Conservation (phyloP, 2,329 filamentous ascomycete species). For the Trichoderma sp. region DNA sequence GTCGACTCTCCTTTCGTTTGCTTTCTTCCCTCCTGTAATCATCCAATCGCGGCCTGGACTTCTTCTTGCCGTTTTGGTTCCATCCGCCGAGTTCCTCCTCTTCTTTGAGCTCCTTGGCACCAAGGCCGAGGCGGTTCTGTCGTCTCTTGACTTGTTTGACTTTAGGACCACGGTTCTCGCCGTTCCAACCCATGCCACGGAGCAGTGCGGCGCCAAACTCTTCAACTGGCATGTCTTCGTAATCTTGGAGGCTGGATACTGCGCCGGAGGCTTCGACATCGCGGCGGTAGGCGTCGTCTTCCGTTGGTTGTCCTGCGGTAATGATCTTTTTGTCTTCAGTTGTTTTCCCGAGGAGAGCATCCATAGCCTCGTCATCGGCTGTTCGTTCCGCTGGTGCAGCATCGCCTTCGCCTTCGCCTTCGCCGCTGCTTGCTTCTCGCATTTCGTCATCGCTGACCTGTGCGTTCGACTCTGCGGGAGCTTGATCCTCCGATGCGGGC, state of each 20-base stretch:
- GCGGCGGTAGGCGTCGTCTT: constrained; percentile 67
- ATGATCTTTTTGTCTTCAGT: constrained; percentile 49
- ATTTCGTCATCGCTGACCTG: not conserved
- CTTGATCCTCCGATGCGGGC: constrained; percentile 57
- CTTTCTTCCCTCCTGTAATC: constrained; percentile 52
- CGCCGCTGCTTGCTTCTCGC: constrained; percentile 14
- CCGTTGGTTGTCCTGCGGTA: constrained; percentile 52
- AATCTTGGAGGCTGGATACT: constrained; percentile 76
- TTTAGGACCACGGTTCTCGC: constrained; percentile 54
- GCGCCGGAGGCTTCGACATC: constrained; percentile 75
- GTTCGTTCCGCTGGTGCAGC: constrained; percentile 27
- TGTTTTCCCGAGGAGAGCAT: constrained; percentile 64
- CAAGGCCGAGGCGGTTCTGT: constrained; percentile 82
- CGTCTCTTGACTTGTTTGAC: constrained; percentile 68
- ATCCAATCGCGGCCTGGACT: constrained; percentile 49
- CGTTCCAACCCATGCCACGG: constrained; percentile 95
- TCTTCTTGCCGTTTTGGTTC: constrained; percentile 68
- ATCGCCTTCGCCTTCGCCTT: not conserved
- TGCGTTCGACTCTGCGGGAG: constrained; percentile 6
- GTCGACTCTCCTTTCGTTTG: constrained; percentile 47
- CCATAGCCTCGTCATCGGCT: constrained; percentile 60
- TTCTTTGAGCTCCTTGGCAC: constrained; percentile 77
- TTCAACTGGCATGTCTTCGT: constrained; percentile 86
- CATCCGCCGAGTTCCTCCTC: constrained; percentile 76
- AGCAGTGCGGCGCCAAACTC: constrained; percentile 91